Conservation (phyloP, 345 rosid species). For the Eucalyptus sp. region DNA sequence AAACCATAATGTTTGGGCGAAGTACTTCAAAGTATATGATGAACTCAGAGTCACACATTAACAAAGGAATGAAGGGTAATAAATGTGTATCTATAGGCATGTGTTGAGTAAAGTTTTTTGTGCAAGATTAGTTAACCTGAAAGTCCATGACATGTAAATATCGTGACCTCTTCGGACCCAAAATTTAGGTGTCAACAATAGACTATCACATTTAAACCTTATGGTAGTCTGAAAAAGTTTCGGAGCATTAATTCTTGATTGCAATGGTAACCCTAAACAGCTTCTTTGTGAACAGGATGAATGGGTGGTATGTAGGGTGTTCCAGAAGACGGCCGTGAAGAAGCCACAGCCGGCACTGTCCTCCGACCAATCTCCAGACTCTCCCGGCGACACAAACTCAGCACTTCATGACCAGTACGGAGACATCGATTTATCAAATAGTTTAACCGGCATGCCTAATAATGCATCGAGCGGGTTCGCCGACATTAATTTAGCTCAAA, state of each 20-base stretch:
- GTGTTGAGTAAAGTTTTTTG: neutral
- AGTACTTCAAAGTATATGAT: neutral
- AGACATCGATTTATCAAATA: constrained; percentile 58
- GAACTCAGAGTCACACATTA: neutral
- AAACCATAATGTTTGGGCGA: neutral
- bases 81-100: neutral
- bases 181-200: no score
- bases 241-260: neutral
- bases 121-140: neutral
- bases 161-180: rapidly evolving
- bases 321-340: constrained; percentile 55
- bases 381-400: constrained; percentile 72
- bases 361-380: constrained; percentile 56
- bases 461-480: neutral
- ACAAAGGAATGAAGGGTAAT: neutral
- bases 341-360: constrained; percentile 47
- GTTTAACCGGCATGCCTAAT: constrained; percentile 12
- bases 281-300: constrained; percentile 47
- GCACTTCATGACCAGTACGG: constrained; percentile 50
- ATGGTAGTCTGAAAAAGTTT: neutral
- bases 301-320: constrained; percentile 90
- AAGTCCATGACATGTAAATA: neutral
- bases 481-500: neutral
- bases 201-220: neutral
- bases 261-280: neutral